phyloP scores from a whole-genome alignment of 2,329 filamentous ascomycete species.

The Aspergillus nomiae region DNA sequence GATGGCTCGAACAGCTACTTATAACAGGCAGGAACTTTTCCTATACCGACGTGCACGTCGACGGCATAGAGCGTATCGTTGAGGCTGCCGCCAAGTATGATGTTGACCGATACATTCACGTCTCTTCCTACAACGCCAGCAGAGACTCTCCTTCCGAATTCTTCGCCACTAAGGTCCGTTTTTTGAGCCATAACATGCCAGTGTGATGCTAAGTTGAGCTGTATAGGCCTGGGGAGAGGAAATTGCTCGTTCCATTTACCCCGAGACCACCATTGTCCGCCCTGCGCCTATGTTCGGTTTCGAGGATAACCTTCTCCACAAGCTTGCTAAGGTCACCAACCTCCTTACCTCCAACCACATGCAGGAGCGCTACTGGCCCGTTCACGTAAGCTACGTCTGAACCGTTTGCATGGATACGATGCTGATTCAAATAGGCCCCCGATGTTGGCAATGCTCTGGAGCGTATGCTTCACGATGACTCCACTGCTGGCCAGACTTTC shows the following conservation, averaged over 20 bases:
- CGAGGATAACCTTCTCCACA: conserved; percentile 88
- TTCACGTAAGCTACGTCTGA: conserved; percentile 65
- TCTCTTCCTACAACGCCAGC: conserved; percentile 91
- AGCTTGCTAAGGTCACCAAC: conserved; percentile 77
- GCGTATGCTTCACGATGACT: conserved; percentile 87
- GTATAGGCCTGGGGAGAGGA: conserved; percentile 73
- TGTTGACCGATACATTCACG: conserved; percentile 92
- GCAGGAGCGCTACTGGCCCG: conserved; percentile 86
- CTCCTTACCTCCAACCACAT: conserved; percentile 90
- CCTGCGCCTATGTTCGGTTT: conserved; percentile 93
- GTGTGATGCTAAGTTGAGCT: conserved; percentile 20
- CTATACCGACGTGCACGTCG: conserved; percentile 88
- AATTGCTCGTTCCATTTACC: conserved; percentile 84
- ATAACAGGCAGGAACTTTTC: conserved; percentile 79
- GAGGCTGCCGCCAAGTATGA: conserved; percentile 98
- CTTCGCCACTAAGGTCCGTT: conserved; percentile 78
- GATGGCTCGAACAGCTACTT: conserved; percentile 26
- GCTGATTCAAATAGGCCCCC: conserved; percentile 61
- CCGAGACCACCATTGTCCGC: conserved; percentile 94
- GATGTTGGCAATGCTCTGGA: conserved; percentile 90
- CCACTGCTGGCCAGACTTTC: conserved; percentile 83
- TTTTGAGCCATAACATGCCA: background rate
- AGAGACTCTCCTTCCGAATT: conserved; percentile 81
- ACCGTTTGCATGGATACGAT: conserved; percentile 11
- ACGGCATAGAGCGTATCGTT: conserved; percentile 87